Evolutionary conservation across 176 grass and related monocot species (phyloP), one percentile per base, ranked within the genome.

Genomic region (Carex myosuroides): DNA sequence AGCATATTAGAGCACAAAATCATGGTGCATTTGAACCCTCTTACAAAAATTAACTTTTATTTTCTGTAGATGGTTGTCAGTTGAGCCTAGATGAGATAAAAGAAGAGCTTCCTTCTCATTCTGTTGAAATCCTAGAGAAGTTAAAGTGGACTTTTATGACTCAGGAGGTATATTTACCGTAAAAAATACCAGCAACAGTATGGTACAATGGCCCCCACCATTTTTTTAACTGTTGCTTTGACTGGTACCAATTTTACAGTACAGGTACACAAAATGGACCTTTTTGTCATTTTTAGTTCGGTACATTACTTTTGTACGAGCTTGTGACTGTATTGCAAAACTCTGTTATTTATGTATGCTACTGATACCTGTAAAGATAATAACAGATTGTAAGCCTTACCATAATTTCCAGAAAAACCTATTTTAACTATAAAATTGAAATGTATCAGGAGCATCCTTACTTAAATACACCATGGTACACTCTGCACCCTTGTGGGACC

Each of bases 71-170:
- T 91, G 95, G 95, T 12, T 66, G 86, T 80, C 85, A 85, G 1
- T 60, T 98, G 86, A 90, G 79, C 82, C 79, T 93, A 41, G 87
- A 89, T 79, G 88, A 91, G 68, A 93, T 93, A 59, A 94, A 93
- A 60, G 67, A 83, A 62, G 75, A 87, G 7, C 83, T 98, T 80
- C 89, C 95, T 90, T 58, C 86, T 37, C 55, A 85, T 54, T 90
- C 92, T 18, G 29, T 87, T 30, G 77, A 93, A 87, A 16, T 85
- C 65, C 53, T 91, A 82, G 85, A 64, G 1, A 85, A 98, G 81
- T 95, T 89, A 14, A 98, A 98, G 85, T 99, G 96, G 93, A 89
- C 93, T 0, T 99, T 94, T 83, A 92, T 99, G 71, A 99, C 90
- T 86, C 88, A 87, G 81, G 96, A 99, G 93, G 96, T 99, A 94